Evolutionary conservation across 2,329 filamentous ascomycete genomes (phyloP).

Genomic region (Ophiostoma quercus): DNA sequence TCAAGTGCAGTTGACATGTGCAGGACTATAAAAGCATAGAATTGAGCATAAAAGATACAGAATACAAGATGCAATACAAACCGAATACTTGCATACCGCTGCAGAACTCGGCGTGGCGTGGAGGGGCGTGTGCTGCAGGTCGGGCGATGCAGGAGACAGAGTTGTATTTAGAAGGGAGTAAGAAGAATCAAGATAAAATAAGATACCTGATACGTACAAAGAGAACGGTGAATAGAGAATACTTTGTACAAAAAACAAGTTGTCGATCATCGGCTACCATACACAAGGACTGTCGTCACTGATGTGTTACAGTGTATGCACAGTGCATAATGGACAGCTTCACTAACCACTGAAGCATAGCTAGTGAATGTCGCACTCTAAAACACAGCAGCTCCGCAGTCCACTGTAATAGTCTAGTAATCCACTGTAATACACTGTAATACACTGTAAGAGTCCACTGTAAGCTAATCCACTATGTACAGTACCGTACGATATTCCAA

Average conservation of each 20-base stretch:
- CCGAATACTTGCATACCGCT: background rate
- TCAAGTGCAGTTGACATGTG: too few relatives aligned
- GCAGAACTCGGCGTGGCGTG: background rate
- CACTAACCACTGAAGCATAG: background rate
- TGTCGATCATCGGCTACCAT: too few relatives aligned
- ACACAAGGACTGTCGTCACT: too few relatives aligned
- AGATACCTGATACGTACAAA: too few relatives aligned
- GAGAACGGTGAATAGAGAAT: too few relatives aligned
- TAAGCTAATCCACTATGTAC: background rate
- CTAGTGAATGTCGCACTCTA: background rate
- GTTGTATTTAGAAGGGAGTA: background rate
- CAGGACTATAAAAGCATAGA: too few relatives aligned
- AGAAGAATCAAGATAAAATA: background rate
- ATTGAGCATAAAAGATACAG: too few relatives aligned
- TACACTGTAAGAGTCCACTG: too few relatives aligned
- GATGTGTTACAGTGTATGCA: background rate
- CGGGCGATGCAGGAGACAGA: background rate
- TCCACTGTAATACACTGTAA: background rate
- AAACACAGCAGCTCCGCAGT: background rate
- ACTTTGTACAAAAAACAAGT: too few relatives aligned
- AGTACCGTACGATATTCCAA: too few relatives aligned
- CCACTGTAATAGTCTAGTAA: background rate
- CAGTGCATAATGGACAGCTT: background rate
- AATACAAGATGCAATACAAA: background rate
- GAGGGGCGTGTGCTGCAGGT: conserved; percentile 8